These are phyloP conservation scores for Saccharomycopsis schoenii DNA, from an alignment of 805 yeast species.

Conservation along the genomic window DNA sequence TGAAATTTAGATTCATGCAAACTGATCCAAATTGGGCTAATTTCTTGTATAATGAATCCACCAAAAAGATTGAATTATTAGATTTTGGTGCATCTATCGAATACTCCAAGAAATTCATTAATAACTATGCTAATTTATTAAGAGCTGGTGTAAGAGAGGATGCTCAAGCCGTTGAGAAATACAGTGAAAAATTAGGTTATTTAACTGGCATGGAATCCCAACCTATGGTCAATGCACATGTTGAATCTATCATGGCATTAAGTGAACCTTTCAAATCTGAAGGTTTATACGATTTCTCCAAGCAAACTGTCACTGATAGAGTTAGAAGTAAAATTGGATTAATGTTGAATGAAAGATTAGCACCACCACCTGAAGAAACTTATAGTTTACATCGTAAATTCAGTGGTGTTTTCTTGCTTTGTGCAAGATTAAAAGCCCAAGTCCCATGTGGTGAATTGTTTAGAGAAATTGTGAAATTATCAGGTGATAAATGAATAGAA, in stretches of 20 bases:
- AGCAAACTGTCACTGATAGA: conserved; percentile 89
- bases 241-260: conserved; percentile 78
- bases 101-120: conserved; percentile 57
- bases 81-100: conserved; percentile 95
- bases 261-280: conserved; percentile 80
- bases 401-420: conserved; percentile 85
- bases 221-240: conserved; percentile 84
- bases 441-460: conserved; percentile 78
- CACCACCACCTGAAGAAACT: conserved; percentile 98
- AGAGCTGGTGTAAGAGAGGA: conserved; percentile 68
- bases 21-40: conserved; percentile 99
- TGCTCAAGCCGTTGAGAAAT: conserved; percentile 48
- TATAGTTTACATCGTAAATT: conserved; percentile 92
- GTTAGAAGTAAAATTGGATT: conserved; percentile 79
- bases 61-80: conserved; percentile 68
- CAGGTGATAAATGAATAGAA: conserved; percentile 3
- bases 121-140: conserved; percentile 58
- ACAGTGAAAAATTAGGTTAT: conserved; percentile 71
- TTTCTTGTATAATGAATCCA: conserved; percentile 68
- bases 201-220: conserved; percentile 84
- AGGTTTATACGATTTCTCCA: conserved; percentile 59
- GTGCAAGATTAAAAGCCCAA: conserved; percentile 74
- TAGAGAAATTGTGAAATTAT: conserved; percentile 57
- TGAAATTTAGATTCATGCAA: conserved; percentile 84
- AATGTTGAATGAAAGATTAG: conserved; percentile 83